Evolutionary conservation across 805 yeast species (phyloP).

Genomic region (Metschnikowia borealis): DNA sequence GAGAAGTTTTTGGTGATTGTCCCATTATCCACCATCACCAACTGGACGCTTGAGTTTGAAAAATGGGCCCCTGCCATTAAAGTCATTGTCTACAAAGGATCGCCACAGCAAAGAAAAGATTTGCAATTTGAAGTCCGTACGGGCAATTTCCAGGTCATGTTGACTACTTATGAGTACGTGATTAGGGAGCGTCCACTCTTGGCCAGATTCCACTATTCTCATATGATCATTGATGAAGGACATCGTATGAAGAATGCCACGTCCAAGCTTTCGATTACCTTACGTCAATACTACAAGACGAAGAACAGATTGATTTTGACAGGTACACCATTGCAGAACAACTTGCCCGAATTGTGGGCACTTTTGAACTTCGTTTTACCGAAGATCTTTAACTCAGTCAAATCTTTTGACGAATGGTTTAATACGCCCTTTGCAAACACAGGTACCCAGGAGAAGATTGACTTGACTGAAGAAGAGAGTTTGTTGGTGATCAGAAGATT

Average conservation of each 20-base stretch:
- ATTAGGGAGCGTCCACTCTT: constrained; percentile 72
- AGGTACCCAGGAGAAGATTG: constrained; percentile 77
- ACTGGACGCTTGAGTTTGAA: constrained; percentile 82
- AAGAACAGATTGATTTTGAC: constrained; percentile 76
- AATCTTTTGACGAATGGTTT: constrained; percentile 87
- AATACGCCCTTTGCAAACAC: constrained; percentile 85
- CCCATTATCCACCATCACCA: constrained; percentile 78
- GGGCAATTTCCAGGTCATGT: constrained; percentile 70
- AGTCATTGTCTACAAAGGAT: constrained; percentile 72
- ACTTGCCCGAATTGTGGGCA: constrained; percentile 84
- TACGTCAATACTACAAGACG: constrained; percentile 67
- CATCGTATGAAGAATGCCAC: constrained; percentile 81
- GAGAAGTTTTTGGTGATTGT: constrained; percentile 78
- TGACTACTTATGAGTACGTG: constrained; percentile 80
- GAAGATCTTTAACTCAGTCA: constrained; percentile 78
- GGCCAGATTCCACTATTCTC: constrained; percentile 69
- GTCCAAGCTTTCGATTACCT: constrained; percentile 68
- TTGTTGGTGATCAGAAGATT: constrained; percentile 77
- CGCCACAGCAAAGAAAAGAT: constrained; percentile 65
- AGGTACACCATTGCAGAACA: constrained; percentile 85
- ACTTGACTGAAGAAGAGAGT: constrained; percentile 81
- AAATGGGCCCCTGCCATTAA: constrained; percentile 84
- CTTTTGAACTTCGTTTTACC: constrained; percentile 77
- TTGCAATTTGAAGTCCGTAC: constrained; percentile 59
- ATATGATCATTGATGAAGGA: constrained; percentile 90